These are phyloP conservation scores for Claviceps capensis DNA, from an alignment of 2,329 filamentous ascomycete genomes.

Conservation along the genomic window DNA sequence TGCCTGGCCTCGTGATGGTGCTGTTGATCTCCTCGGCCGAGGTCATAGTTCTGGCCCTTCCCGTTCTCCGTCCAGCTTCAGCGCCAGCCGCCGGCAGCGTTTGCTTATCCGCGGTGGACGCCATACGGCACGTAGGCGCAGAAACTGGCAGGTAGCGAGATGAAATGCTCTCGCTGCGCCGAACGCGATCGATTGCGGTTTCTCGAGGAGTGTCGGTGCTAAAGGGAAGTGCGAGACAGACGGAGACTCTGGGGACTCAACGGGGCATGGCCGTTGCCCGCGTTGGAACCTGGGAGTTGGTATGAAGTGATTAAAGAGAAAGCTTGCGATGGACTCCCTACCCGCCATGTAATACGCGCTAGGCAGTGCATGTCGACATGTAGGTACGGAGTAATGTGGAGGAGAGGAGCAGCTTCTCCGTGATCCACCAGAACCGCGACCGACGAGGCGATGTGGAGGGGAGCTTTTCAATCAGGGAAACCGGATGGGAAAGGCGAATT, in stretches of 20 bases:
- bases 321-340: neutral
- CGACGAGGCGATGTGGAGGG: neutral
- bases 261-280: conserved; percentile 1
- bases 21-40: conserved; percentile 43
- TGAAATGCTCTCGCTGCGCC: neutral
- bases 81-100: conserved; percentile 1
- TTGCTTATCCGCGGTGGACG: conserved; percentile 4
- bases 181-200: neutral
- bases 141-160: neutral
- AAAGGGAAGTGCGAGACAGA: neutral
- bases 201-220: neutral
- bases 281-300: neutral
- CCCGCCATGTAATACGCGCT: no score
- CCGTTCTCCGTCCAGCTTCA: neutral
- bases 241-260: neutral
- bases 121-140: conserved; percentile 6
- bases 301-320: neutral
- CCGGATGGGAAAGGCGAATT: no score
- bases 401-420: neutral
- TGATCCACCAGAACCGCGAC: neutral
- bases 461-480: neutral
- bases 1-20: conserved; percentile 47
- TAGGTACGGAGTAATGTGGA: neutral
- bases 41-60: conserved; percentile 22
- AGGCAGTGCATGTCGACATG: no score